A percentile compares a stretch with the other conserved stretches of the same genome.
These are phyloP conservation scores for Cantharellus anzutake DNA, from an alignment of 768 basidiomycete species.

Conservation along the genomic window DNA sequence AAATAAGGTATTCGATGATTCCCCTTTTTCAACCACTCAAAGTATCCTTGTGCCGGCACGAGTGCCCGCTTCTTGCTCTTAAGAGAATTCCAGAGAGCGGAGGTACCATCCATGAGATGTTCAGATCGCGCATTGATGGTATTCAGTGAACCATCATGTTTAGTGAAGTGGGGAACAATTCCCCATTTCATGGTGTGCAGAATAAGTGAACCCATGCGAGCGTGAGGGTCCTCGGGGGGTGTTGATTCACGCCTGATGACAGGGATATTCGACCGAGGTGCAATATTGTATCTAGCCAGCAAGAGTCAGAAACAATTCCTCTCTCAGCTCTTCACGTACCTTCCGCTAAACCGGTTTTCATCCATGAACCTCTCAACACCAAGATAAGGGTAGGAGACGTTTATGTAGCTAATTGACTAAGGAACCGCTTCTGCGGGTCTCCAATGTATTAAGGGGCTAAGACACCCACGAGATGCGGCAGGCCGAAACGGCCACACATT, in stretches of 20 bases:
- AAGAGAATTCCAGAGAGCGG: constrained; percentile 70
- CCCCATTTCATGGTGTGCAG: constrained; percentile 38
- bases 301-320: background rate
- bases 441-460: too few species aligned
- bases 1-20: constrained; percentile 69
- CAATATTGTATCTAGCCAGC: constrained; percentile 48
- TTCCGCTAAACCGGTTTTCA: background rate
- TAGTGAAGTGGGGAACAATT: constrained; percentile 67
- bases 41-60: constrained; percentile 69
- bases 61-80: constrained; percentile 71
- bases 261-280: constrained; percentile 61
- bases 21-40: constrained; percentile 83
- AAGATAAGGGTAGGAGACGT: background rate
- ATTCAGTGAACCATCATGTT: constrained; percentile 48
- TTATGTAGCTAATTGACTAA: too few species aligned
- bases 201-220: background rate
- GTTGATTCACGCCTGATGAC: constrained; percentile 32
- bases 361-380: background rate
- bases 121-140: constrained; percentile 88
- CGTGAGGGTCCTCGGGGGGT: too few species aligned
- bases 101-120: constrained; percentile 45
- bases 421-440: too few species aligned
- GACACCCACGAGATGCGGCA: too few species aligned
- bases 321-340: background rate
- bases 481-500: too few species aligned